Conservation (phyloP, 352 stramenopile species). For the Phytophthora idaei region DNA sequence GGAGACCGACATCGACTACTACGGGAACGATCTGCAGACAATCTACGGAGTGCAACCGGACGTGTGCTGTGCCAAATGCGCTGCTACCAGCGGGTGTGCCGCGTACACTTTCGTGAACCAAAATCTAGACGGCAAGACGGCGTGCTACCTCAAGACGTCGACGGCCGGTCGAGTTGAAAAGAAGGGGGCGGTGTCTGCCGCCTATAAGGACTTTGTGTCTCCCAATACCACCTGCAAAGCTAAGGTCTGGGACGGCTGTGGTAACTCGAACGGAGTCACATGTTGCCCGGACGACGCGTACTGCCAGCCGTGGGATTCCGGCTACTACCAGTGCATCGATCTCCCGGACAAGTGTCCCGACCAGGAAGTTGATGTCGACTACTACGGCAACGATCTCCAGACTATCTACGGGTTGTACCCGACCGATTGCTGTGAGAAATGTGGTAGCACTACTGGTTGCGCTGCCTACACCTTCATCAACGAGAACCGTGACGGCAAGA, state of each 20-base stretch:
- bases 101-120: constrained; percentile 72
- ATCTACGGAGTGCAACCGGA: constrained; percentile 46
- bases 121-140: constrained; percentile 55
- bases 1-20: constrained; percentile 58
- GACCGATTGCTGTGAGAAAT: constrained; percentile 48
- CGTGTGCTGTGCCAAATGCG: constrained; percentile 50
- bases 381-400: constrained; percentile 54
- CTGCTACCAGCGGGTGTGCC: constrained; percentile 43
- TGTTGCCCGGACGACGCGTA: constrained; percentile 50
- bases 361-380: constrained; percentile 57
- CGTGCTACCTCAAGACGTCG: constrained; percentile 65
- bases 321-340: constrained; percentile 64
- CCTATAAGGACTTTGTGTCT: constrained; percentile 24
- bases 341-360: constrained; percentile 39
- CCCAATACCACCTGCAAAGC: constrained; percentile 29
- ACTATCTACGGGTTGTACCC: constrained; percentile 49
- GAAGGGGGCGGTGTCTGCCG: constrained; percentile 48
- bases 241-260: constrained; percentile 37
- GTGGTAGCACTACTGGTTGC: constrained; percentile 47
- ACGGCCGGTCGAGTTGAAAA: constrained; percentile 29
- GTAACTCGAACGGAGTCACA: constrained; percentile 36
- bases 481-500: constrained; percentile 53
- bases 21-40: constrained; percentile 51
- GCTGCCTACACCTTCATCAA: constrained; percentile 68
- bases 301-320: constrained; percentile 67